Evolutionary conservation across 2,329 filamentous ascomycete genomes (phyloP).

Genomic region (Paecilomyces sp.): DNA sequence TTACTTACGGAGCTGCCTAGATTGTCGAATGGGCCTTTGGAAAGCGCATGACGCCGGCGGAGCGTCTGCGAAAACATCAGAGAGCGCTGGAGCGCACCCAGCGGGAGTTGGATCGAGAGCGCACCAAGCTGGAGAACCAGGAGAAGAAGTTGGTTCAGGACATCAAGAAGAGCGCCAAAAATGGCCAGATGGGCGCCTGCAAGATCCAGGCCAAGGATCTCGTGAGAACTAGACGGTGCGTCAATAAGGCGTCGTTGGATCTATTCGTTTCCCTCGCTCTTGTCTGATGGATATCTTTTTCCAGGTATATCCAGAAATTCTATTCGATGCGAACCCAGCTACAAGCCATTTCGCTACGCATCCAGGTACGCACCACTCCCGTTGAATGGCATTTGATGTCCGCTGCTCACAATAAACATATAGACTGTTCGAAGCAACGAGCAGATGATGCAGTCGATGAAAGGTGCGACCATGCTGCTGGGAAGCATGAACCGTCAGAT

Average conservation of each 20-base stretch:
- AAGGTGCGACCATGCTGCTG: slow-evolving; percentile 84
- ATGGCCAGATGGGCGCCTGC: slow-evolving; percentile 95
- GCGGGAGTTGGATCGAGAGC: slow-evolving; percentile 87
- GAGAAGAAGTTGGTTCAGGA: slow-evolving; percentile 94
- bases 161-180: slow-evolving; percentile 98
- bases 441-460: slow-evolving; percentile 99
- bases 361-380: slow-evolving; percentile 59
- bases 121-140: slow-evolving; percentile 94
- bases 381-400: background rate
- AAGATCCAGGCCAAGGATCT: slow-evolving; percentile 98
- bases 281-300: slow-evolving; percentile 1
- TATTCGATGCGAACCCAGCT: slow-evolving; percentile 96
- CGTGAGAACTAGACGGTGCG: slow-evolving; percentile 75
- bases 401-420: background rate
- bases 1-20: slow-evolving; percentile 41
- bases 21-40: slow-evolving; percentile 99
- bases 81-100: slow-evolving; percentile 95
- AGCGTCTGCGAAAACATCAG: slow-evolving; percentile 64
- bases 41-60: slow-evolving; percentile 94
- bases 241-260: slow-evolving; percentile 1
- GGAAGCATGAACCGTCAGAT: slow-evolving; percentile 97
- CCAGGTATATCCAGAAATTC: slow-evolving; percentile 92
- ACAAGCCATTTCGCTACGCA: slow-evolving; percentile 88
- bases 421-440: slow-evolving; percentile 97
- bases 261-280: background rate